phyloP scores from a whole-genome alignment of 192 early-diverging fungal species.

The Coemansia sp. region DNA sequence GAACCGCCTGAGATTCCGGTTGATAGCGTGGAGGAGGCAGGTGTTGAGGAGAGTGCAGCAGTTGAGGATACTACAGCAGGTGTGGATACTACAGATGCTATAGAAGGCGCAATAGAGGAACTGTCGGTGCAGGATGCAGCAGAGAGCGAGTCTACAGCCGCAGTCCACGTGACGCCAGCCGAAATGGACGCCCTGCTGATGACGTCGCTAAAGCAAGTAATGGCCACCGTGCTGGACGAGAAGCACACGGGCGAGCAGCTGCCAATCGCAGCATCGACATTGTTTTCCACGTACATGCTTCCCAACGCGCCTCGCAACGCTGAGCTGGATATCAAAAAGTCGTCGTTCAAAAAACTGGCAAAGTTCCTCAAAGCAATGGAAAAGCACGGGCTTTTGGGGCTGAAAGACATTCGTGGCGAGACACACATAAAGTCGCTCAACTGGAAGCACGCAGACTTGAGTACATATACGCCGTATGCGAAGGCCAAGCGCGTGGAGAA shows the following conservation, averaged over 20 bases:
- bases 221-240: slow-evolving; percentile 66
- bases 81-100: not conserved
- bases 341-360: slow-evolving; percentile 80
- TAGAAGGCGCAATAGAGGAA: not conserved
- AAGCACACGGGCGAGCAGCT: slow-evolving; percentile 58
- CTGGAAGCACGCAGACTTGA: slow-evolving; percentile 35
- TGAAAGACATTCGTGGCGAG: slow-evolving; percentile 70
- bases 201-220: slow-evolving; percentile 65
- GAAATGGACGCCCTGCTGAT: slow-evolving; percentile 81
- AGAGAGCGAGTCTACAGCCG: not conserved
- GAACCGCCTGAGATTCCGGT: slow-evolving; percentile 57
- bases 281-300: slow-evolving; percentile 78
- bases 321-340: slow-evolving; percentile 79
- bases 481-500: not conserved
- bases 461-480: slow-evolving; percentile 29
- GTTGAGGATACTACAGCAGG: not conserved
- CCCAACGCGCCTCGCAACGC: slow-evolving; percentile 61
- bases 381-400: slow-evolving; percentile 77
- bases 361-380: slow-evolving; percentile 90
- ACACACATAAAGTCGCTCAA: slow-evolving; percentile 41
- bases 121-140: not conserved
- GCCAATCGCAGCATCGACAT: slow-evolving; percentile 71
- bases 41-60: not conserved
- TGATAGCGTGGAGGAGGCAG: not conserved
- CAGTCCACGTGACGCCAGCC: slow-evolving; percentile 11